Percentiles rank a stretch among this genome's conserved stretches.
Conservation (phyloP, 2,329 filamentous ascomycete genomes). For the Penicillium sp. region DNA sequence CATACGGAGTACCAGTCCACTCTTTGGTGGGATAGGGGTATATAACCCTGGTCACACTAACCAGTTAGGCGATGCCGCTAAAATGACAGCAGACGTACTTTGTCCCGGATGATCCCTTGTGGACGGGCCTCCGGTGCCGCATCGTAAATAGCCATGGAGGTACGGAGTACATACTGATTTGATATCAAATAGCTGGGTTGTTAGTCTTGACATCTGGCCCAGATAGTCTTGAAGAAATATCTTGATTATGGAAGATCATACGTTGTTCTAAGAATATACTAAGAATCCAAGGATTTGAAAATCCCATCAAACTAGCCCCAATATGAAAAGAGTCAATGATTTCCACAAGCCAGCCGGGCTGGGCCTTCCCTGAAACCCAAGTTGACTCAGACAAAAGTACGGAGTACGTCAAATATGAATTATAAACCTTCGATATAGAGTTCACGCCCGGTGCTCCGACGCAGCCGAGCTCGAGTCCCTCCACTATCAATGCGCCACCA, state of each 20-base stretch:
- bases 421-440: background rate
- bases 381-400: background rate
- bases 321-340: too few species aligned
- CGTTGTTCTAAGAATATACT: too few species aligned
- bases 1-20: background rate
- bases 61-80: background rate
- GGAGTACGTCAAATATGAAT: background rate
- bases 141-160: slow-evolving; percentile 14
- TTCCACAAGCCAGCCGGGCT: too few species aligned
- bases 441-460: background rate
- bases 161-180: background rate
- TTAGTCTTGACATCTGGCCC: background rate
- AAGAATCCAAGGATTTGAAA: too few species aligned
- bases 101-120: background rate
- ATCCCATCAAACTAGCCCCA: too few species aligned
- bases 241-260: too few species aligned
- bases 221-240: background rate
- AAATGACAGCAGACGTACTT: background rate
- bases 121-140: background rate
- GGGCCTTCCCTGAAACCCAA: background rate
- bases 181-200: background rate
- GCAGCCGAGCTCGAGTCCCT: too few species aligned
- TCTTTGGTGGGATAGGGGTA: background rate
- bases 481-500: background rate
- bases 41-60: background rate